Base-by-base conservation (phyloP, 257 asterid genomes). In the Gentiana dahurica region DNA sequence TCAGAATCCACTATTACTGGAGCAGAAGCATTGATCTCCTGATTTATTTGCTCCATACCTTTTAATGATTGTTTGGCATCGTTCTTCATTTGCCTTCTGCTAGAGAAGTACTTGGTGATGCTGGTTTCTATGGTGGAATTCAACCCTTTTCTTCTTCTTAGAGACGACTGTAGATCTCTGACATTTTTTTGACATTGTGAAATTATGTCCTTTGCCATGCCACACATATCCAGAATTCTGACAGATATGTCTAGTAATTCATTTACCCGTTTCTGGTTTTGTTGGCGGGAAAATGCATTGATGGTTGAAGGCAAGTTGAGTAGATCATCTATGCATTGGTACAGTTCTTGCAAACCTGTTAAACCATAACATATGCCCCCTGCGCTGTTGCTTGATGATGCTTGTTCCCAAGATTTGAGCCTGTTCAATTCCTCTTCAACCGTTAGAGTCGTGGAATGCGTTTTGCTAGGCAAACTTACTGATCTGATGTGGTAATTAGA, bases 391-490 rank as follows among this genome's bases (percentile, higher is more conserved):
- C 57, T 3, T 4, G 7, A 4, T 24, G 57, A 15, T 11, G 66
- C 54, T 37, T 4, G 11, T 54, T 60, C 34, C 51, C 34, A 32
- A 45, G 57, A 39, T 37, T 50, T 64, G 41, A 66, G 45, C 49
- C 60, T 61, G 38, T 38, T 67, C 53, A 75, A 3, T 62, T 64
- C 74, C 58, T 67, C 73, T 60, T 75, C 71, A 53, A 60, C 24
- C 35, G 39, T 54, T 4, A 70, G 59, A 8, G 73, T 64, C 10
- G 71, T 49, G 12, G 80, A 74, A 57, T 71, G 80, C 51, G 77
- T 66, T 57, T 73, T 58, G 64, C 64, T 46, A 13, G 74, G 77
- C 57, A 67, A 64, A 71, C 77, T 70, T 45, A 63, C 67, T 59
- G 77, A 75, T 49, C 69, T 51, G 54, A 71, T 60, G 48, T 46